These are phyloP conservation scores for Chalaropsis ovoidea DNA, from an alignment of 2,329 filamentous ascomycete genomes.

Conservation along the genomic window DNA sequence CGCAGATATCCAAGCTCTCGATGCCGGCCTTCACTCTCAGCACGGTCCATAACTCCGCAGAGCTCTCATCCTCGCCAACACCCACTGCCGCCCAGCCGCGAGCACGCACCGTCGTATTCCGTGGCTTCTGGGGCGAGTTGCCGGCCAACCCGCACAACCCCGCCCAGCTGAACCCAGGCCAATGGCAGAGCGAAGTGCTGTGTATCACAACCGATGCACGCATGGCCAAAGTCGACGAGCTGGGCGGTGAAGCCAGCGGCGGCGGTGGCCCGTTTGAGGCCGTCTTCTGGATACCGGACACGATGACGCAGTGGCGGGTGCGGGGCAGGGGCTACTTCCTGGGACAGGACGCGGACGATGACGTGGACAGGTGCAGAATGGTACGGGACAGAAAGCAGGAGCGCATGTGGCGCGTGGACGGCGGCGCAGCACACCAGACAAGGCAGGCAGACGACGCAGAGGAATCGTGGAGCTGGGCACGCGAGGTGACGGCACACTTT, in stretches of 20 bases:
- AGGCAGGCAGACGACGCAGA: slow-evolving; percentile 28
- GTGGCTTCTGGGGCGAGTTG: slow-evolving; percentile 70
- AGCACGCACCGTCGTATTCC: slow-evolving; percentile 70
- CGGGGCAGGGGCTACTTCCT: slow-evolving; percentile 67
- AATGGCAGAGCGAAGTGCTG: slow-evolving; percentile 65
- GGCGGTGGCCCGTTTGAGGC: slow-evolving; percentile 68
- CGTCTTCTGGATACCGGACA: slow-evolving; percentile 66
- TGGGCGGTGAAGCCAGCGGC: slow-evolving; percentile 49
- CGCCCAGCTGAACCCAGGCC: slow-evolving; percentile 56
- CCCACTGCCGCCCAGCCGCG: slow-evolving; percentile 38
- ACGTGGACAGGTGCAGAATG: neutral
- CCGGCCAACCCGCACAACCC: slow-evolving; percentile 63
- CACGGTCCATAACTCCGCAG: slow-evolving; percentile 37
- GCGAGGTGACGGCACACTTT: slow-evolving; percentile 77
- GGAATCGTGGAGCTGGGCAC: slow-evolving; percentile 60
- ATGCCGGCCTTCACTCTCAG: slow-evolving; percentile 43
- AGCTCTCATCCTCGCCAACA: slow-evolving; percentile 33
- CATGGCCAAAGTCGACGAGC: slow-evolving; percentile 71
- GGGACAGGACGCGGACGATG: slow-evolving; percentile 52
- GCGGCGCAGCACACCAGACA: slow-evolving; percentile 29
- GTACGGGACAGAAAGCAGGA: neutral
- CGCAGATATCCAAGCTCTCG: slow-evolving; percentile 41
- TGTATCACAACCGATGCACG: slow-evolving; percentile 80
- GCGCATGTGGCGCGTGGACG: neutral
- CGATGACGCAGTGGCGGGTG: slow-evolving; percentile 73